phyloP scores from a whole-genome alignment of 352 stramenopile genomes.

The Peronospora belbahrii region DNA sequence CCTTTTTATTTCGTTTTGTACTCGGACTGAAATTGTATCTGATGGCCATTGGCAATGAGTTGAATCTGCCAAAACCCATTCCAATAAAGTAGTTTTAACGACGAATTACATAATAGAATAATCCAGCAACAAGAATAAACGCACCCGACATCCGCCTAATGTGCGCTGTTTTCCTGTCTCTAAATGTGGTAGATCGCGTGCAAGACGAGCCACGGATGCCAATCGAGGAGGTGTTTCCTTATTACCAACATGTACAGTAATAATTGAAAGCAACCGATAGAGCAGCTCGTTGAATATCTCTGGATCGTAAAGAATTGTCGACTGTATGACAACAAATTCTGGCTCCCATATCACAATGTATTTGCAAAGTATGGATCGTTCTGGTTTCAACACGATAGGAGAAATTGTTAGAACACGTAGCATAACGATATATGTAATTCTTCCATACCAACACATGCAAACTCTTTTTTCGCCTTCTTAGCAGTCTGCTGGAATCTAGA shows the following conservation, averaged over 20 bases:
- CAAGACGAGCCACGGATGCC: slow-evolving; percentile 39
- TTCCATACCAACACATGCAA: slow-evolving; percentile 30
- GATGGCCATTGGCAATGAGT: slow-evolving; percentile 18
- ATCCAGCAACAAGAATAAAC: slow-evolving; percentile 3
- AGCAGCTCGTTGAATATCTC: slow-evolving; percentile 60
- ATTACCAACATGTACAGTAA: slow-evolving; percentile 43
- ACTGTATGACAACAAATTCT: slow-evolving; percentile 31
- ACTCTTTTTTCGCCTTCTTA: slow-evolving; percentile 43
- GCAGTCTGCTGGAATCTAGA: slow-evolving; percentile 39
- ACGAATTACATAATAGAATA: neutral
- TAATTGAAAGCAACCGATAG: slow-evolving; percentile 47
- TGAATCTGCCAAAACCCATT: slow-evolving; percentile 32
- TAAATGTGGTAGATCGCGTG: slow-evolving; percentile 37
- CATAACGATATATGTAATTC: neutral
- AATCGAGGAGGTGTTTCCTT: slow-evolving; percentile 56
- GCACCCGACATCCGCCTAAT: slow-evolving; percentile 54
- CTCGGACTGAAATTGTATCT: slow-evolving; percentile 35
- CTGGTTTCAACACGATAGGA: slow-evolving; percentile 20
- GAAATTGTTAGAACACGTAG: slow-evolving; percentile 4
- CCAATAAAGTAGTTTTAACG: neutral
- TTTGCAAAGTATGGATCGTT: slow-evolving; percentile 39
- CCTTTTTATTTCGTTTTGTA: slow-evolving; percentile 2
- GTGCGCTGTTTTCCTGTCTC: slow-evolving; percentile 64
- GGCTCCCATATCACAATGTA: slow-evolving; percentile 25
- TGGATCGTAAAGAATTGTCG: slow-evolving; percentile 36